phyloP scores from a whole-genome alignment of 2,329 filamentous ascomycete species.

The Cladosporium sphaerospermum region DNA sequence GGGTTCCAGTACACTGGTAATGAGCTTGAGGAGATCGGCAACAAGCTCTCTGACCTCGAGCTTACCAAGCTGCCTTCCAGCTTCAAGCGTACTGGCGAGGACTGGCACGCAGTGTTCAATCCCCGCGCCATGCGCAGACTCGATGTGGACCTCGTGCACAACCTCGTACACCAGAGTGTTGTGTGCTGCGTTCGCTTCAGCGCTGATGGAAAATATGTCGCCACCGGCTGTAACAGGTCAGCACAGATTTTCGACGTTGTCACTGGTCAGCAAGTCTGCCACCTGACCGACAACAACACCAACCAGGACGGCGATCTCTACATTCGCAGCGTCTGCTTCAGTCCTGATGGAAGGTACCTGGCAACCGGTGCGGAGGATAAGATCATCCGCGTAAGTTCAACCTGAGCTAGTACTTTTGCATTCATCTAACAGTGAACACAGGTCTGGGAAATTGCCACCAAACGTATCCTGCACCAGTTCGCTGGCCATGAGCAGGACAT shows the following conservation, averaged over 20 bases:
- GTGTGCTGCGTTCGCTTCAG: conserved; percentile 98
- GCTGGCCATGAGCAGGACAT: conserved; percentile 98
- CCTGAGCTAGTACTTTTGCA: neutral
- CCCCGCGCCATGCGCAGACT: conserved; percentile 80
- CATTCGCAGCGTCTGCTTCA: conserved; percentile 97
- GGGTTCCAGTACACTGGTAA: conserved; percentile 29
- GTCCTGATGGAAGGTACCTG: conserved; percentile 86
- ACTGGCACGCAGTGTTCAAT: conserved; percentile 98
- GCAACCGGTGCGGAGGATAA: conserved; percentile 97
- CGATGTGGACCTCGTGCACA: conserved; percentile 91
- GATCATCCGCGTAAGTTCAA: conserved; percentile 59
- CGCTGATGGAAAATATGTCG: conserved; percentile 88
- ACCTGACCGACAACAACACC: conserved; percentile 81
- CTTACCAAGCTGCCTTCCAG: conserved; percentile 77
- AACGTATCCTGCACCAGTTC: conserved; percentile 86
- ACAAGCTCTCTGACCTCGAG: conserved; percentile 78
- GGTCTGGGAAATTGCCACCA: conserved; percentile 88
- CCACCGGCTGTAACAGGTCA: conserved; percentile 95
- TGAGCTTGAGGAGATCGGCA: conserved; percentile 48
- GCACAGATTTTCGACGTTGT: conserved; percentile 97
- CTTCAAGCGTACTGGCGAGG: conserved; percentile 79
- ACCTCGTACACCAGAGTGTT: conserved; percentile 86
- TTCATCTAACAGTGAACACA: conserved; percentile 30
- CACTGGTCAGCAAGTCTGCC: conserved; percentile 79
- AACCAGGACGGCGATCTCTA: conserved; percentile 89